phyloP scores from a whole-genome alignment of 768 basidiomycete genomes.

The Coprinellus aureogranulatus region DNA sequence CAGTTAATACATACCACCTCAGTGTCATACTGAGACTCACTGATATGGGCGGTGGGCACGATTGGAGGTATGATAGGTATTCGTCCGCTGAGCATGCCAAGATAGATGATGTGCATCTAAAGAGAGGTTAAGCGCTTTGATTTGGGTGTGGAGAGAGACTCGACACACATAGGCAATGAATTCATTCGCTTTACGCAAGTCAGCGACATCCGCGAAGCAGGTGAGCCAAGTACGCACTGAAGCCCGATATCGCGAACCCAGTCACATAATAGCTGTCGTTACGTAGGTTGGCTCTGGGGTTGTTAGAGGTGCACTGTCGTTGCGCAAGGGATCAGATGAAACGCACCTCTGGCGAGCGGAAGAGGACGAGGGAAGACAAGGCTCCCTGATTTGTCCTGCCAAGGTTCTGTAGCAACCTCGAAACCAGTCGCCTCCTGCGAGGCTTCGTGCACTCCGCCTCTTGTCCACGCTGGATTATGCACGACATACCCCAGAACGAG shows the following conservation, averaged over 20 bases:
- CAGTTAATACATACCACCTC: too few relatives aligned
- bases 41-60: background rate
- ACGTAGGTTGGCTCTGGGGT: background rate
- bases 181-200: background rate
- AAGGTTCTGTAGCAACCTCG: too few relatives aligned
- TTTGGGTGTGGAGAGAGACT: background rate
- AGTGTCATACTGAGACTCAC: too few relatives aligned
- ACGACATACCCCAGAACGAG: too few relatives aligned
- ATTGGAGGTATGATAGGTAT: conserved; percentile 7
- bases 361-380: too few relatives aligned
- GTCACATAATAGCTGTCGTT: conserved; percentile 1
- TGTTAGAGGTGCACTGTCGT: too few relatives aligned
- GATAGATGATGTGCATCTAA: conserved; percentile 9
- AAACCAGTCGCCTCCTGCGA: too few relatives aligned
- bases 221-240: background rate
- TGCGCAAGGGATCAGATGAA: too few relatives aligned
- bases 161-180: background rate
- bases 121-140: background rate
- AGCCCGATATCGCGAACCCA: background rate
- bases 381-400: too few relatives aligned
- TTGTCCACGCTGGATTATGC: too few relatives aligned
- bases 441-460: too few relatives aligned
- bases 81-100: conserved; percentile 1
- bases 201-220: background rate
- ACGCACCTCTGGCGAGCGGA: too few relatives aligned